Base-by-base conservation (phyloP, 345 rosid species). In the Arabis hirsuta region DNA sequence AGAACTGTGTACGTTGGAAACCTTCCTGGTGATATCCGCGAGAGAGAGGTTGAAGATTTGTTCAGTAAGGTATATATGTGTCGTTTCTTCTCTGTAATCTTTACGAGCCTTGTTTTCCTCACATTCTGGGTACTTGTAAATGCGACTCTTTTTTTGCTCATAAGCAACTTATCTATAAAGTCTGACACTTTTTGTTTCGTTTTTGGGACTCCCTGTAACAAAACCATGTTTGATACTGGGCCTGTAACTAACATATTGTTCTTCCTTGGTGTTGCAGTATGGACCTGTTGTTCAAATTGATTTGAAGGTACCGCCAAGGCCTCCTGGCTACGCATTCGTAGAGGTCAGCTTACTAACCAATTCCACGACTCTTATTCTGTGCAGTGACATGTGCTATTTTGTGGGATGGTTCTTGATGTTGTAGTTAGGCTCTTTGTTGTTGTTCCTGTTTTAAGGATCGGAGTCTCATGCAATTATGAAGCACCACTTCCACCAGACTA, bases 301-400 rank as follows among this genome's bases (percentile, higher is more conserved):
- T 61, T 77, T 93, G 83, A 93, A 93, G 81, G 81, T 90, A 65
- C 98, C 98, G 31, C 98, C 97, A 56, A 87, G 98, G 77, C 97
- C 98, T 45, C 98, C 96, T 32, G 97, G 96, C 62, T 93, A 93
- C 80, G 97, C 97, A 26, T 93, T 93, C 82, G 93, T 93, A 16
- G 98, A 93, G 92, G 98, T 85, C 34, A 67, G 84, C 69, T 54
- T 27, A 39, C 6, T 24, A 24, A 36, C 11, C 60, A n/a, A 6
- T 51, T 36, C 45, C 6, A 22, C 9, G 6, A 32, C 20, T 12
- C 32, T 46, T 46, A 12, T 8, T 12, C 16, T 16, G 0, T 6
- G 32, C 39, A 38, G 4, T 58, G 13, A 12, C 31, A 19, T 16
- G 5, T 53, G 5, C 27, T 26, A 5, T 53, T 12, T 12, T 53